Percentiles rank a stretch among this genome's conserved stretches.
Conservation (phyloP, 139 green algal genomes). For the Asterochloris erici region DNA sequence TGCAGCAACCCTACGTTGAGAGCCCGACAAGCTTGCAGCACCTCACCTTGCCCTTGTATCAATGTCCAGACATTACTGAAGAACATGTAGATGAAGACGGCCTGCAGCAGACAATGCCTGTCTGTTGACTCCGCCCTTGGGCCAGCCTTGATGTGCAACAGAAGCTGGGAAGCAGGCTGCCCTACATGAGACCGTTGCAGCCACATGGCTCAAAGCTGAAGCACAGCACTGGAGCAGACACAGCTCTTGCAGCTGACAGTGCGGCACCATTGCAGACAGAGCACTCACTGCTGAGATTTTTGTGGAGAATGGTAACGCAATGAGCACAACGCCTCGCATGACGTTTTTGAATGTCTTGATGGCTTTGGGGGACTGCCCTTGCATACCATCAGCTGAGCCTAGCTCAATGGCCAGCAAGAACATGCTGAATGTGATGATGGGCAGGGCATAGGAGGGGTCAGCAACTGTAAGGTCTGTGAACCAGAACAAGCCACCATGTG, state of each 20-base stretch:
- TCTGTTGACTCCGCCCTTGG: not conserved
- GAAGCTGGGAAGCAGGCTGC: not conserved
- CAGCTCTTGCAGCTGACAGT: not conserved
- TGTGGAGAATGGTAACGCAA: slow-evolving; percentile 64
- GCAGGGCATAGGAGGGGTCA: slow-evolving; percentile 77
- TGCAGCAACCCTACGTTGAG: not conserved
- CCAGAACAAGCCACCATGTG: slow-evolving; percentile 69
- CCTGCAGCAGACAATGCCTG: slow-evolving; percentile 10
- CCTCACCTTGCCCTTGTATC: slow-evolving; percentile 26
- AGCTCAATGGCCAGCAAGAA: slow-evolving; percentile 78
- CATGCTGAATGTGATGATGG: slow-evolving; percentile 54
- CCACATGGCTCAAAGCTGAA: not conserved
- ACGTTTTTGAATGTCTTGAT: slow-evolving; percentile 61
- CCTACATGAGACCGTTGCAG: not conserved
- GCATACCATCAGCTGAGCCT: slow-evolving; percentile 62
- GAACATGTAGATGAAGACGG: slow-evolving; percentile 64
- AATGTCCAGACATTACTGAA: slow-evolving; percentile 47
- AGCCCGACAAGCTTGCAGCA: not conserved
- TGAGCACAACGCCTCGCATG: slow-evolving; percentile 52
- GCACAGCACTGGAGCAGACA: not conserved
- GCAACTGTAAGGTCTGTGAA: slow-evolving; percentile 79
- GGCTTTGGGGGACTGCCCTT: slow-evolving; percentile 28
- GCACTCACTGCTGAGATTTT: slow-evolving; percentile 45
- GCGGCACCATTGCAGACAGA: not conserved
- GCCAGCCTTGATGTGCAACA: not conserved